These are phyloP conservation scores for Sungouiella blattae DNA, from an alignment of 805 yeast species.

Conservation along the genomic window DNA sequence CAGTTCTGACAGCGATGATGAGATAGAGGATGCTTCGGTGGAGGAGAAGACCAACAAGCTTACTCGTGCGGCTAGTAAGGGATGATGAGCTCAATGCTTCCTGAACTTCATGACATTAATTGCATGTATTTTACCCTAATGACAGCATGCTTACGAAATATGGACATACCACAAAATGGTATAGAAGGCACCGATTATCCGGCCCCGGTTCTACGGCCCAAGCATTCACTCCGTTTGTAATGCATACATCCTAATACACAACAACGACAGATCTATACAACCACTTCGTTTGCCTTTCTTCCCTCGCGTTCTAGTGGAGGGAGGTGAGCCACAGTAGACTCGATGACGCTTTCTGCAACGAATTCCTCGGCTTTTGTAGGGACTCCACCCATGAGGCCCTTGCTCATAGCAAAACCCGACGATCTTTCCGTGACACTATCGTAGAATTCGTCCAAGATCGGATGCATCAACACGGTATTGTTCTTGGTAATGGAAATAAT, in stretches of 20 bases:
- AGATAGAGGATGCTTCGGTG: conserved; percentile 18
- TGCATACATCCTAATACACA: conserved; percentile 3
- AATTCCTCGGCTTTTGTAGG: conserved; percentile 50
- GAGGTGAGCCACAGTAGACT: conserved; percentile 22
- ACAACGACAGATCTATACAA: too few relatives aligned
- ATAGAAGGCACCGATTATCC: too few relatives aligned
- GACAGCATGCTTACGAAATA: too few relatives aligned
- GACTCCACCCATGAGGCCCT: conserved; percentile 90
- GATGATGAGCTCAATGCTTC: too few relatives aligned
- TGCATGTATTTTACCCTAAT: too few relatives aligned
- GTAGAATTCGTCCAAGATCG: conserved; percentile 85
- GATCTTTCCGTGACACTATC: conserved; percentile 70
- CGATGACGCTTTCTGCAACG: conserved; percentile 15
- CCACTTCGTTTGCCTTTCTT: conserved; percentile 17
- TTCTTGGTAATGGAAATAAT: conserved; percentile 67
- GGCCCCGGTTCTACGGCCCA: too few relatives aligned
- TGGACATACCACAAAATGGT: too few relatives aligned
- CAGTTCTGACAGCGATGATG: conserved; percentile 31
- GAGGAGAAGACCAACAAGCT: conserved; percentile 26
- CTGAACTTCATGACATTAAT: too few relatives aligned
- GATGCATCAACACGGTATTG: conserved; percentile 87
- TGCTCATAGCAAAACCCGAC: conserved; percentile 78
- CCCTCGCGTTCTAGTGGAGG: conserved; percentile 40
- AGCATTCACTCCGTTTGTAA: too few relatives aligned
- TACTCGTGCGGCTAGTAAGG: conserved; percentile 40